A percentile compares a stretch with the other conserved stretches of the same genome.
These are phyloP conservation scores for Dothideomycetes sp. DNA, from an alignment of 2,329 filamentous ascomycete species.

Conservation along the genomic window DNA sequence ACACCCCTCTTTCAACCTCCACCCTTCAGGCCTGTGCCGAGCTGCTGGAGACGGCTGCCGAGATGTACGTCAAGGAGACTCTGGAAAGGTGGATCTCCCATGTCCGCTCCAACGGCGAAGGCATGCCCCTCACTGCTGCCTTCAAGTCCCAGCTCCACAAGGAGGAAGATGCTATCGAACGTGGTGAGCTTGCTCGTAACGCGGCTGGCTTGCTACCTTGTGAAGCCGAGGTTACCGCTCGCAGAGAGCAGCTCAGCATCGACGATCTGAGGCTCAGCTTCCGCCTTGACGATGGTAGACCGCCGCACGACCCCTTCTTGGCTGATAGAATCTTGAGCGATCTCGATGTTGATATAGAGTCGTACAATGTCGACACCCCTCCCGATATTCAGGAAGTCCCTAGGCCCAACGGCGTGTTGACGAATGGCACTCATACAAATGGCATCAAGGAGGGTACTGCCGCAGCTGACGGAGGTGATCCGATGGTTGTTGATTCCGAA, in stretches of 20 bases:
- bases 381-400: conserved; percentile 7
- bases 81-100: conserved; percentile 44
- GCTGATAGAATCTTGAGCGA: conserved; percentile 59
- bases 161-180: conserved; percentile 62
- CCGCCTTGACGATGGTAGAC: conserved; percentile 62
- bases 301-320: conserved; percentile 68
- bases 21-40: conserved; percentile 41
- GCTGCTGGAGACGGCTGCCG: conserved; percentile 49
- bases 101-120: conserved; percentile 43
- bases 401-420: conserved; percentile 9
- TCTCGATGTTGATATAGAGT: conserved; percentile 60
- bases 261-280: conserved; percentile 68
- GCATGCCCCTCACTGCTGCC: conserved; percentile 60
- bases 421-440: conserved; percentile 12
- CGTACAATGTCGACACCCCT: conserved; percentile 45
- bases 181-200: conserved; percentile 65
- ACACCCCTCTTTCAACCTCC: conserved; percentile 4
- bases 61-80: conserved; percentile 53
- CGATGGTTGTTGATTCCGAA: conserved; percentile 17
- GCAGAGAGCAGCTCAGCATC: conserved; percentile 62
- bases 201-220: conserved; percentile 68
- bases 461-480: conserved; percentile 20
- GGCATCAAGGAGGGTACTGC: conserved; percentile 12
- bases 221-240: conserved; percentile 65
- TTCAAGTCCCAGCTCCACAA: conserved; percentile 64